phyloP scores from a whole-genome alignment of 2,329 filamentous ascomycete genomes.

The Drechslerella stenobrocha region DNA sequence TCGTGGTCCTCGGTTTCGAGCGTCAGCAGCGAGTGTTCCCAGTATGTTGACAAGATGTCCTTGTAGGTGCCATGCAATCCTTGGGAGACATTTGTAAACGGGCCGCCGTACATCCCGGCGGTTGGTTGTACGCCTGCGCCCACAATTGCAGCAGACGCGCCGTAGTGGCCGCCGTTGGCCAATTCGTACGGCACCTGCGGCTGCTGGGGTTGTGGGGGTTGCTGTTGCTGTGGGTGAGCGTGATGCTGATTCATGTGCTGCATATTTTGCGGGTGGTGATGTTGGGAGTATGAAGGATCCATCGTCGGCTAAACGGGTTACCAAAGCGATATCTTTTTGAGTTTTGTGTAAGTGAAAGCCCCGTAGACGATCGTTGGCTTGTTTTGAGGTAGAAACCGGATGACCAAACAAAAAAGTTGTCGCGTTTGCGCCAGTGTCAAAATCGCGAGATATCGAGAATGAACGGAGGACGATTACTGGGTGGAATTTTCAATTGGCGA shows the following conservation, averaged over 20 bases:
- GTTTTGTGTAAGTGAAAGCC: conserved; percentile 10
- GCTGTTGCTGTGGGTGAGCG: conserved; percentile 33
- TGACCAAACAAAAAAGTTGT: conserved; percentile 20
- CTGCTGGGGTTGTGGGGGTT: conserved; percentile 30
- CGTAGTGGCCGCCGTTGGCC: conserved; percentile 50
- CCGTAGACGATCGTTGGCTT: conserved; percentile 26
- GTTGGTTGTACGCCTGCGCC: conserved; percentile 51
- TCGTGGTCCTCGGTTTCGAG: conserved; percentile 94
- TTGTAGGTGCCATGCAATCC: conserved; percentile 89
- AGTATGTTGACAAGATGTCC: conserved; percentile 97
- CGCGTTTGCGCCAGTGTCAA: conserved; percentile 30
- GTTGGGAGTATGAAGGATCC: conserved; percentile 47
- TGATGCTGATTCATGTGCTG: conserved; percentile 47
- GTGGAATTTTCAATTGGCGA: conserved; percentile 40
- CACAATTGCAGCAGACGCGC: conserved; percentile 53
- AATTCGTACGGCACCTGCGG: conserved; percentile 22
- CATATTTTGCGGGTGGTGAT: conserved; percentile 47
- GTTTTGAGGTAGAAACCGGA: conserved; percentile 19
- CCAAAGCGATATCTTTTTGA: conserved; percentile 19
- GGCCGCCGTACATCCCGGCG: conserved; percentile 52
- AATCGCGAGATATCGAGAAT: conserved; percentile 30
- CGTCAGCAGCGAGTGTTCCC: conserved; percentile 97
- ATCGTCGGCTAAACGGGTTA: conserved; percentile 14
- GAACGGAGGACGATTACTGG: conserved; percentile 47
- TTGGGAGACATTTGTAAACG: conserved; percentile 85